A percentile compares a stretch with the other conserved stretches of the same genome.
Conservation (phyloP, 768 basidiomycete genomes). For the Suillus sp. region DNA sequence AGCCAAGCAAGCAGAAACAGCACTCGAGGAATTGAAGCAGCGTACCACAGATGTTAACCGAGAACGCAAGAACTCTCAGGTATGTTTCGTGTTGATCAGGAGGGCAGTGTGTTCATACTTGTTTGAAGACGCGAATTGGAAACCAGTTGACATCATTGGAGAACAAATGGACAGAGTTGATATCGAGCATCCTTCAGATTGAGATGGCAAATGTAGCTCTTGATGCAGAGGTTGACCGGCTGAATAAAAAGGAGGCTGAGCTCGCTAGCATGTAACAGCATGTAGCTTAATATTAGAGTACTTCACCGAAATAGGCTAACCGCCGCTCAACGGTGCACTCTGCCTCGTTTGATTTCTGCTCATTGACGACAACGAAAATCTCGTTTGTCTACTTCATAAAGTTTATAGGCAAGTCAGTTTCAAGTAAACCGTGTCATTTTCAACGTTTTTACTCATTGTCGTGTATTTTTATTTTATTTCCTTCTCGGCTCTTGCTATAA, state of each 20-base stretch:
- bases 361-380: background rate
- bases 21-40: conserved; percentile 77
- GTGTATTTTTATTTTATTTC: conserved; percentile 11
- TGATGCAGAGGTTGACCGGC: conserved; percentile 73
- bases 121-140: conserved; percentile 69
- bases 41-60: conserved; percentile 85
- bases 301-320: conserved; percentile 7
- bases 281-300: background rate
- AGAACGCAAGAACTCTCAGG: conserved; percentile 85
- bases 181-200: conserved; percentile 88
- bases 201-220: conserved; percentile 93
- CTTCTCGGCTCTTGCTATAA: conserved; percentile 17
- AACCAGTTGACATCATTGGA: conserved; percentile 80
- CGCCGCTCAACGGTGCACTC: background rate
- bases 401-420: background rate
- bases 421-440: background rate
- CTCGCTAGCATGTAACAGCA: conserved; percentile 41
- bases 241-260: conserved; percentile 63
- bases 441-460: background rate
- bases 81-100: conserved; percentile 26
- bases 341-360: conserved; percentile 5
- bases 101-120: conserved; percentile 1
- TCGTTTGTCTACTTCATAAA: background rate
- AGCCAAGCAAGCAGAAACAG: conserved; percentile 68
- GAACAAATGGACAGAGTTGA: conserved; percentile 89